Evolutionary conservation across 1,139 yeast genomes (phyloP).

Genomic region (Suhomyces maxii): DNA sequence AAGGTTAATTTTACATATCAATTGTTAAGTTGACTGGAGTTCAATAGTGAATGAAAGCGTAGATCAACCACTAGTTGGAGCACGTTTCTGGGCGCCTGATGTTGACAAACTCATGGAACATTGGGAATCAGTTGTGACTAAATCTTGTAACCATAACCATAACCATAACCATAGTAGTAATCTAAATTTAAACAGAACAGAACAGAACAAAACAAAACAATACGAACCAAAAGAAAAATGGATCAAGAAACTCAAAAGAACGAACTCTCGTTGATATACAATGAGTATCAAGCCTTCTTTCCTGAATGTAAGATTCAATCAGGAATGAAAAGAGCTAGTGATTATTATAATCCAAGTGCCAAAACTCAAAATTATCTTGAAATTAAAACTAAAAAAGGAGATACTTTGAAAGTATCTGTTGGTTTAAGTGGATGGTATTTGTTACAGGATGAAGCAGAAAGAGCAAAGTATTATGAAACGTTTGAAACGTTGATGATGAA

Average conservation of each 20-base stretch:
- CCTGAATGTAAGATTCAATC: conserved; percentile 20
- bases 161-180: neutral
- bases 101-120: conserved; percentile 49
- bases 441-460: neutral
- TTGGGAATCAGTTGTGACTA: conserved; percentile 60
- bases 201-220: too few relatives aligned
- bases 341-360: neutral
- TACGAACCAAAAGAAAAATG: conserved; percentile 10
- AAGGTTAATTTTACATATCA: conserved; percentile 22
- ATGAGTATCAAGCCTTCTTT: conserved; percentile 33
- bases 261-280: conserved; percentile 27
- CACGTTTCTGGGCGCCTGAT: conserved; percentile 63
- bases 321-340: neutral
- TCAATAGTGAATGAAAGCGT: conserved; percentile 37
- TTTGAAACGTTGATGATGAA: conserved; percentile 24
- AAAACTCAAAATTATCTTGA: conserved; percentile 7
- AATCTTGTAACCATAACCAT: conserved; percentile 18
- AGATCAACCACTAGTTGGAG: conserved; percentile 40
- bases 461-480: conserved; percentile 16
- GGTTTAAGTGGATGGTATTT: conserved; percentile 37
- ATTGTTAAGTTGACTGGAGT: conserved; percentile 20
- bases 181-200: neutral
- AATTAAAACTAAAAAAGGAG: conserved; percentile 23
- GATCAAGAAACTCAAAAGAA: conserved; percentile 15
- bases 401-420: conserved; percentile 28